Evolutionary conservation across 768 basidiomycete species (phyloP), one percentile per base, ranked within the genome.

Genomic region (Collybia mongolica): DNA sequence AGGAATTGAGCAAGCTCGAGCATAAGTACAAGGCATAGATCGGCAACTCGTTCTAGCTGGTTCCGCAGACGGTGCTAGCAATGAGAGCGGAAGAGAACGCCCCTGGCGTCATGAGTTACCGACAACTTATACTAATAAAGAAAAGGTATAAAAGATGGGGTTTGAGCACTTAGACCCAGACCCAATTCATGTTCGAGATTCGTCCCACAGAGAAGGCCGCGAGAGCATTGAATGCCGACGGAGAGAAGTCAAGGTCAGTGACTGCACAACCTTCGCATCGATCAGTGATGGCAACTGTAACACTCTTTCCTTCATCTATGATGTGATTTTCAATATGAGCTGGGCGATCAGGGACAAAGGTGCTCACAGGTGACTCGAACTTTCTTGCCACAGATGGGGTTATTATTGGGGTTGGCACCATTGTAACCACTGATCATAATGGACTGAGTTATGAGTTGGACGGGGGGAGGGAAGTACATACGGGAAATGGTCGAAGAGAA

Each of bases 321-420:
- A 29, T 57, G 9, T 57, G n/a, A 8, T 24, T 22, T 49, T 40
- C 19, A 48, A 42, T 29, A 51, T 9, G 39, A 32, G 46, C 17
- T 46, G 39, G 51, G 4, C 9, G 19, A 49, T 48, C 23, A 49
- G 50, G 38, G 32, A 46, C 7, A 20, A 7, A 8, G 18, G 17
- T n/a, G 5, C 75, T 64, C 68, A 87, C 88, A 88, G 5, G 58
- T 60, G 14, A 66, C 73, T 6, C 48, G 60, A 47, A 87, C 67
- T 47, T 68, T 55, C 59, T 67, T 74, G 56, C 69, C 69, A 62
- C 91, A 93, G 48, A 93, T 64, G 28, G 90, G 88, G 71, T 93
- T 91, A 48, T 54, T 60, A 65, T 92, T 93, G 22, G 90, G 86
- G 72, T 93, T 81, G 5, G 44, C 72, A 20, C 77, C 76, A 15